These are phyloP conservation scores for Durusdinium trenchii DNA, from an alignment of 73 alveolate genomes.

Conservation along the genomic window DNA sequence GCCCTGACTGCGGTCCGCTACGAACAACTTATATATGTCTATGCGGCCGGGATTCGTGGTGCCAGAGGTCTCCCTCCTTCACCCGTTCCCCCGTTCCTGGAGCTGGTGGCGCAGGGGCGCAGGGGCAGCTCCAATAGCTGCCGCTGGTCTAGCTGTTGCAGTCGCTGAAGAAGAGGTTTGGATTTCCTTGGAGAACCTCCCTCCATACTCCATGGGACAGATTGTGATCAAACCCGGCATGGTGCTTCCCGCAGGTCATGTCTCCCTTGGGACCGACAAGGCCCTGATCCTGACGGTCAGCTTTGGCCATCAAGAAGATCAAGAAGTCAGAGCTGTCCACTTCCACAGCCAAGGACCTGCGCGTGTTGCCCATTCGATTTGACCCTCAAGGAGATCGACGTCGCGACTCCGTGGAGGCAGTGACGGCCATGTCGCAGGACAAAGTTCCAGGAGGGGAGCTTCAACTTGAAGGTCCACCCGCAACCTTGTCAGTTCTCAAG, in stretches of 20 bases:
- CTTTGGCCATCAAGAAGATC: slow-evolving; percentile 1
- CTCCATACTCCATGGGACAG: background rate
- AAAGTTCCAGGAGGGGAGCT: slow-evolving; percentile 38
- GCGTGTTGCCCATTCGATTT: slow-evolving; percentile 9
- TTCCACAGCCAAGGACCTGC: background rate
- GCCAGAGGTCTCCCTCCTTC: background rate
- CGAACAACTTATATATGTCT: background rate
- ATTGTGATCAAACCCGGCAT: background rate
- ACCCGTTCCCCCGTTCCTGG: no score
- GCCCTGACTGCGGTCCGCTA: slow-evolving; percentile 2
- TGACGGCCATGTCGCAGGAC: background rate
- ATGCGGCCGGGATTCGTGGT: slow-evolving; percentile 30
- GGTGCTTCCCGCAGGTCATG: background rate
- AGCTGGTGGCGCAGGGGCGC: no score
- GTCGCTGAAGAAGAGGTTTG: background rate
- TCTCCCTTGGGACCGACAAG: background rate
- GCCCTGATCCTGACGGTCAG: background rate
- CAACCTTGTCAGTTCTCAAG: background rate
- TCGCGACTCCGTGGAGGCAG: background rate
- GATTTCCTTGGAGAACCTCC: background rate
- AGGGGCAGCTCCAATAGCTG: background rate
- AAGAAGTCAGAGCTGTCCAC: background rate
- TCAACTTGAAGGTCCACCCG: slow-evolving; percentile 37
- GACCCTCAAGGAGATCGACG: background rate
- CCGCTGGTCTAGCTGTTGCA: background rate